Percentiles rank a stretch among this genome's conserved stretches.
Evolutionary conservation across 169 alveolate species (phyloP).

Genomic region (Hepatocystis sp.): DNA sequence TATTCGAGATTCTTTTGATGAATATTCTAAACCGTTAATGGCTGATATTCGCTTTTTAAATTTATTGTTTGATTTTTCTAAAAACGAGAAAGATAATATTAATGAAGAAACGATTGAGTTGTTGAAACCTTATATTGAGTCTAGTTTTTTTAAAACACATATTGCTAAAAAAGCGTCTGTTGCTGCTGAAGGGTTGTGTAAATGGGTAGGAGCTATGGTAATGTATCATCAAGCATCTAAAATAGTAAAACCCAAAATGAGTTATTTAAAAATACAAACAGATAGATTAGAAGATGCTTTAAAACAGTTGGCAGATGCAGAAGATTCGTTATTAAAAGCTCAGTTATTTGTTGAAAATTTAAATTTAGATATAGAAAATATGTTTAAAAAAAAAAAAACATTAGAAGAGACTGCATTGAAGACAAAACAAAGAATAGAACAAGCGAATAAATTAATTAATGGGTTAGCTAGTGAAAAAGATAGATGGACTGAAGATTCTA

Average conservation of each 20-base stretch:
- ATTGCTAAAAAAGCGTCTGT: conserved; percentile 91
- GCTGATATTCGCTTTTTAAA: conserved; percentile 91
- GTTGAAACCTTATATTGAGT: conserved; percentile 93
- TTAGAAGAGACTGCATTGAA: conserved; percentile 93
- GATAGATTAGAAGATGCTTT: conserved; percentile 93
- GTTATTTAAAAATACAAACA: conserved; percentile 91
- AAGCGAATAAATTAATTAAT: conserved; percentile 95
- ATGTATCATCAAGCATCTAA: conserved; percentile 95
- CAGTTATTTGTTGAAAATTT: conserved; percentile 90
- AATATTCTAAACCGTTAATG: conserved; percentile 90
- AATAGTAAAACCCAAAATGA: conserved; percentile 97
- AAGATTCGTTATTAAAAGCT: conserved; percentile 92
- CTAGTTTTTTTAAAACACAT: conserved; percentile 88
- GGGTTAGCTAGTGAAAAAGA: conserved; percentile 95
- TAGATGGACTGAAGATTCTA: conserved; percentile 95
- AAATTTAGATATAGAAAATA: conserved; percentile 91
- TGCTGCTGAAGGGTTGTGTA: conserved; percentile 93
- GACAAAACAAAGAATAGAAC: conserved; percentile 93
- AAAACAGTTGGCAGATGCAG: conserved; percentile 93
- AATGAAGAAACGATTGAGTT: conserved; percentile 97
- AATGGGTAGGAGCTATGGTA: conserved; percentile 95
- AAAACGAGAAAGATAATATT: conserved; percentile 94
- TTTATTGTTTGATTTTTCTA: conserved; percentile 90
- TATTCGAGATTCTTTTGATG: conserved; percentile 94
- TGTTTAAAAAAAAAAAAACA: conserved; percentile 91